Conservation (phyloP, 768 basidiomycete species). For the Lentinula aciculospora region DNA sequence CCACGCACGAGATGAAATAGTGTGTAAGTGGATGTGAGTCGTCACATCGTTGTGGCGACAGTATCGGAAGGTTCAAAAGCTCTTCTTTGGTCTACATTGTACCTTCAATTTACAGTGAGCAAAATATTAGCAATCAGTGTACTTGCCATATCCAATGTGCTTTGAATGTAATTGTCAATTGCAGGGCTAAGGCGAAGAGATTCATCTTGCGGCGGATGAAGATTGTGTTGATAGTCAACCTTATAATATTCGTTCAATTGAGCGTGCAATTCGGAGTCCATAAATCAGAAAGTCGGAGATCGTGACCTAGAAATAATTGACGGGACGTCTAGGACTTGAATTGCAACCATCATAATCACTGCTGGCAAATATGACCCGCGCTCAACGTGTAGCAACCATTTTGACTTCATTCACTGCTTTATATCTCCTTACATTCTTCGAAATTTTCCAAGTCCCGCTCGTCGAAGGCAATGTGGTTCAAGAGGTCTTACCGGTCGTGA, state of each 20-base stretch:
- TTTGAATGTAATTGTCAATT: constrained; percentile 20
- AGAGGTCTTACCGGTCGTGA: constrained; percentile 55
- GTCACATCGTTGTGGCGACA: constrained; percentile 22
- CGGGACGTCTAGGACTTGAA: background rate
- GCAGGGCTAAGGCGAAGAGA: constrained; percentile 18
- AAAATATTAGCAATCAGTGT: background rate
- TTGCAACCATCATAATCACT: background rate
- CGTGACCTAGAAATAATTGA: background rate
- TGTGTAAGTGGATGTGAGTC: constrained; percentile 26
- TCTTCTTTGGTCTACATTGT: constrained; percentile 23
- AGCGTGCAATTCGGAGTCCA: background rate
- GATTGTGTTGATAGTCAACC: constrained; percentile 10
- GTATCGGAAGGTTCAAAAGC: constrained; percentile 30
- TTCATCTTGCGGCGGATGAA: constrained; percentile 13
- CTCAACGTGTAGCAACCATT: constrained; percentile 44
- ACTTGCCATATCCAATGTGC: constrained; percentile 14
- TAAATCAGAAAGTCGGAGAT: background rate
- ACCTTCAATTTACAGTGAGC: background rate
- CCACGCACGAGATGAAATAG: constrained; percentile 33
- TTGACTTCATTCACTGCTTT: constrained; percentile 34
- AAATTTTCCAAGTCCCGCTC: constrained; percentile 50
- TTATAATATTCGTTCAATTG: background rate
- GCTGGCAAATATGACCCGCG: constrained; percentile 50
- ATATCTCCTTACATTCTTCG: constrained; percentile 56
- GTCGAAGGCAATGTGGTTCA: constrained; percentile 38